phyloP scores from a whole-genome alignment of 305 asterid species.

The Fraxinus dipetala region DNA sequence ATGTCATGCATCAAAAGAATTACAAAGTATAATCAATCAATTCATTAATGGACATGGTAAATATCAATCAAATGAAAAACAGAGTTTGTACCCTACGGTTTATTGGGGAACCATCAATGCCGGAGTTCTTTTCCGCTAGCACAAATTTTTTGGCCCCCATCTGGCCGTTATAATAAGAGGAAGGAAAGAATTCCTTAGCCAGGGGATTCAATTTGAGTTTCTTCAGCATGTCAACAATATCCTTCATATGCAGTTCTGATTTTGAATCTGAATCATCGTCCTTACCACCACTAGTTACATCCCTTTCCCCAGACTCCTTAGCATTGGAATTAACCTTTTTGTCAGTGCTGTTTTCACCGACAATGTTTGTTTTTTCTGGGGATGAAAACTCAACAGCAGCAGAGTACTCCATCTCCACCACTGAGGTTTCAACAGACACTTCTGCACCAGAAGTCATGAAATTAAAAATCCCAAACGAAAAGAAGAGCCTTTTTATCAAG shows the following conservation, averaged over 20 bases:
- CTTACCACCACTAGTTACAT: slow-evolving; percentile 39
- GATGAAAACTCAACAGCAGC: slow-evolving; percentile 35
- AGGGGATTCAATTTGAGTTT: slow-evolving; percentile 76
- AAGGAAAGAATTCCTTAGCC: slow-evolving; percentile 89
- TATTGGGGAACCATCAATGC: slow-evolving; percentile 49
- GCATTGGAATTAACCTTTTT: slow-evolving; percentile 35
- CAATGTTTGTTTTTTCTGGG: slow-evolving; percentile 35
- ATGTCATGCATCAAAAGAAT: slow-evolving; percentile 17
- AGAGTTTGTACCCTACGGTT: slow-evolving; percentile 60
- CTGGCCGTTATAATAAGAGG: slow-evolving; percentile 57
- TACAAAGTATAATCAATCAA: slow-evolving; percentile 19
- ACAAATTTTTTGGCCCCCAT: slow-evolving; percentile 47
- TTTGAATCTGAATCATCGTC: slow-evolving; percentile 50
- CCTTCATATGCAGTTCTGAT: slow-evolving; percentile 65
- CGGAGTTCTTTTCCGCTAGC: slow-evolving; percentile 43
- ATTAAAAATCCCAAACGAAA: slow-evolving; percentile 30
- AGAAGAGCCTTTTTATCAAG: slow-evolving; percentile 15
- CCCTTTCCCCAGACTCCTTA: slow-evolving; percentile 39
- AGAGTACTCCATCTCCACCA: slow-evolving; percentile 46
- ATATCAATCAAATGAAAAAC: slow-evolving; percentile 1
- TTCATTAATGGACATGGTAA: slow-evolving; percentile 5
- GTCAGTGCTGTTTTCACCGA: slow-evolving; percentile 11
- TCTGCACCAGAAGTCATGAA: slow-evolving; percentile 81
- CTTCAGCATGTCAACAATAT: slow-evolving; percentile 66
- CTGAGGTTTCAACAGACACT: slow-evolving; percentile 64